Conservation (phyloP, 441 rosid species). For the Breynia disticha region DNA sequence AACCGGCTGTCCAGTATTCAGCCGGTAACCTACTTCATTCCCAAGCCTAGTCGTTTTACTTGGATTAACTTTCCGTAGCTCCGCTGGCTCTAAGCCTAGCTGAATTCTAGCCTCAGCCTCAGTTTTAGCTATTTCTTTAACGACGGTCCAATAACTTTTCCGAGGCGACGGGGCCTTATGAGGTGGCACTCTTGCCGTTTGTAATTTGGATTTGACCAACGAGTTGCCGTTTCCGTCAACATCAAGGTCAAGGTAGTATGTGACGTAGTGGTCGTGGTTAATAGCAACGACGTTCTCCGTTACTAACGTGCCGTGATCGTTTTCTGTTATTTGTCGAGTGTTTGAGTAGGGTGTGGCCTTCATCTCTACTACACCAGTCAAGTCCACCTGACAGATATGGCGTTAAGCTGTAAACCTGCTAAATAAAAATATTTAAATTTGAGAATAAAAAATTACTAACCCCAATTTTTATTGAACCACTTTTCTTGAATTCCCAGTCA, state of each 20-base stretch:
- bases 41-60: conserved; percentile 48
- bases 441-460: conserved; percentile 22
- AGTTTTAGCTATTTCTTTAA: conserved; percentile 41
- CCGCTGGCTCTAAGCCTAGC: conserved; percentile 45
- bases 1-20: conserved; percentile 45
- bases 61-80: conserved; percentile 49
- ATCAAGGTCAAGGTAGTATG: conserved; percentile 68
- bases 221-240: conserved; percentile 57
- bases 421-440: neutral
- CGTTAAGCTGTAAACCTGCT: neutral
- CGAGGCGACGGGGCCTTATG: conserved; percentile 28
- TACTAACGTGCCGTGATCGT: conserved; percentile 45
- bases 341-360: conserved; percentile 46
- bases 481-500: conserved; percentile 67
- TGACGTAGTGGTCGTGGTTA: conserved; percentile 70
- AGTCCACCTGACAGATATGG: conserved; percentile 32
- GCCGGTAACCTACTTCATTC: conserved; percentile 60
- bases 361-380: conserved; percentile 54
- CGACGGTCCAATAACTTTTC: conserved; percentile 68
- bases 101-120: conserved; percentile 53
- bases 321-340: conserved; percentile 27
- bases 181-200: conserved; percentile 24
- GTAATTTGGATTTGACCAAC: conserved; percentile 41
- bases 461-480: conserved; percentile 60
- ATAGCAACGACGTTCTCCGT: conserved; percentile 57